Base-by-base conservation (phyloP, 2,329 filamentous ascomycete species). In the Epichloe coenophiala region DNA sequence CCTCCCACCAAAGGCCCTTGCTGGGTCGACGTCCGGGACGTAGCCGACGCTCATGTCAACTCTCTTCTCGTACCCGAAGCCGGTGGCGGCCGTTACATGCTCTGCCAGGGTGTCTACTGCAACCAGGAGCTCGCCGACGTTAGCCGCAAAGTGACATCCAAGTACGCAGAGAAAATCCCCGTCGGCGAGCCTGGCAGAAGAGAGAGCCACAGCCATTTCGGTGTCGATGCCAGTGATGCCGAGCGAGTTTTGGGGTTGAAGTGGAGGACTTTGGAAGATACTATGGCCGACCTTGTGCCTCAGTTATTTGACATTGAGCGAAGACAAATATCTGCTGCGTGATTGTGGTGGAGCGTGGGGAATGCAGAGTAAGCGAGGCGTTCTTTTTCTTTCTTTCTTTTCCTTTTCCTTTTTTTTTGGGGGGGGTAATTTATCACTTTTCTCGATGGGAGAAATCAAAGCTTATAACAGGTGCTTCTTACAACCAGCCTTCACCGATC, bases 1-100 rank as follows among this genome's bases (percentile, higher is more conserved):
- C 63, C 64, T 11, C 56, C 60, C 1, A 68, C 65, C 47, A 62
- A 57, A 47, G 65, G 58, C 19, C 68, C 63, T 48, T 63, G 63
- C 48, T 68, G 64, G 61, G 76, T 83, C 2, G 75, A 79, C 54
- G 76, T 80, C 15, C 70, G 75, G 3, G 76, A 86, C 57, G 74
- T 86, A 0, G 83, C 82, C 0, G 63, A 75, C 5, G 77, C 77
- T 0, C 82, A 86, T 55, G 73, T 86, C n/a, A 71, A 71, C 23
- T 79, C 80, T 0, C 68, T 79, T 44, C 65, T 78, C 54, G 69
- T 77, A 31, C 70, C 75, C 0, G 75, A 76, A 19, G 80, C 77
- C 1, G 78, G 76, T 0, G 71, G 72, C 37, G 75, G 81, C 63
- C 72, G 84, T 2, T 86, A 84, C 66, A 81, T 83, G 42, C 76